Evolutionary conservation across 2,329 filamentous ascomycete genomes (phyloP).

Genomic region (Podosphaera fusca): DNA sequence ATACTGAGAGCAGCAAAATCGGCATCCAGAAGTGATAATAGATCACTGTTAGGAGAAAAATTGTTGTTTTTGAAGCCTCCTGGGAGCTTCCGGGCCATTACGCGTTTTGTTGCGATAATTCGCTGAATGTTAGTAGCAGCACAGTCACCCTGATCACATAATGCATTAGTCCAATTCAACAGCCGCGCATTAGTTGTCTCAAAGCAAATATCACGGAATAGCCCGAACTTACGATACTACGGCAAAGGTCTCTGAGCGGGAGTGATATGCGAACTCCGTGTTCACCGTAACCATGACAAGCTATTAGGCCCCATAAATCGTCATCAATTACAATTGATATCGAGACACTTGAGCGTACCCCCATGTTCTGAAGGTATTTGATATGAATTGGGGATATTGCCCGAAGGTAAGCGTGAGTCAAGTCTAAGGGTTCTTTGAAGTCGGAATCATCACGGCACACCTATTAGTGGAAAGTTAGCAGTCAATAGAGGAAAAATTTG

Average conservation of each 20-base stretch:
- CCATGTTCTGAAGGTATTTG: conserved; percentile 73
- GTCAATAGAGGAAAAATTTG: not conserved
- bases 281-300: conserved; percentile 56
- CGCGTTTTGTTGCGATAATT: conserved; percentile 6
- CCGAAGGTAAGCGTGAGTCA: conserved; percentile 63
- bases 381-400: conserved; percentile 77
- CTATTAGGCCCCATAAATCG: conserved; percentile 69
- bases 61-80: not conserved
- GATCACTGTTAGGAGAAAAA: conserved; percentile 5
- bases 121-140: conserved; percentile 8
- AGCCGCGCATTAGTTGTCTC: too few species aligned
- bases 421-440: conserved; percentile 48
- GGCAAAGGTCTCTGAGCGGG: conserved; percentile 73
- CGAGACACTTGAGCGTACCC: conserved; percentile 73
- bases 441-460: conserved; percentile 53
- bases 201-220: too few species aligned
- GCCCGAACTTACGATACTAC: conserved; percentile 32
- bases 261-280: conserved; percentile 69
- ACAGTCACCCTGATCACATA: conserved; percentile 6
- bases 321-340: conserved; percentile 48
- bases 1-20: conserved; percentile 10
- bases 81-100: conserved; percentile 5
- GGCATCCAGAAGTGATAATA: conserved; percentile 8
- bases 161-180: not conserved
- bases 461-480: not conserved